phyloP scores from a whole-genome alignment of 2,329 filamentous ascomycete genomes.

The Lasiodiplodia sp. region DNA sequence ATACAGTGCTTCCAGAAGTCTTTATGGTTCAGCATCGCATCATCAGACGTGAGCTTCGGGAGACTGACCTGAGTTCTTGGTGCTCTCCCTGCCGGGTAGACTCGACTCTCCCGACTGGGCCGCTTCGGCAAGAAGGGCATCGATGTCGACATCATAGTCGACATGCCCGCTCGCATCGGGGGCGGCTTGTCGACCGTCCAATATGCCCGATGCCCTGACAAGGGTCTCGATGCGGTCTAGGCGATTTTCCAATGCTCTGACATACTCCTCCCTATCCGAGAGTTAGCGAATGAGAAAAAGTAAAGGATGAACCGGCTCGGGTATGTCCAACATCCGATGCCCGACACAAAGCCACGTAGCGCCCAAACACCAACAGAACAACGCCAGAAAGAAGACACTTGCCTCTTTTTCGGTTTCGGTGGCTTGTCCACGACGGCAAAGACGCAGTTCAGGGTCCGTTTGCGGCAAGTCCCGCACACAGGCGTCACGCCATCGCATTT shows the following conservation, averaged over 20 bases:
- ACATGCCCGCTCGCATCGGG: background rate
- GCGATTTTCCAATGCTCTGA: constrained; percentile 2
- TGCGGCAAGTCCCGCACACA: constrained; percentile 19
- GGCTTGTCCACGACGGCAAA: constrained; percentile 13
- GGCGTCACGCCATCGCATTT: constrained; percentile 21
- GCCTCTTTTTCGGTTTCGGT: constrained; percentile 6
- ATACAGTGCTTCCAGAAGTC: constrained; percentile 1
- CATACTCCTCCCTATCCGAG: constrained; percentile 8
- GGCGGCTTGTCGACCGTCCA: background rate
- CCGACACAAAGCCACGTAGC: background rate
- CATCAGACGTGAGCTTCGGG: background rate
- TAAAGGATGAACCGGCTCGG: background rate
- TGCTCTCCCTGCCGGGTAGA: background rate
- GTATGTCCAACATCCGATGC: background rate
- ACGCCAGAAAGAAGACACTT: background rate
- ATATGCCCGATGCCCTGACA: constrained; percentile 9
- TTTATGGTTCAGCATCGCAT: background rate
- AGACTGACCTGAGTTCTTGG: background rate
- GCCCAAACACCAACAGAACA: background rate
- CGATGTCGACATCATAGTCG: background rate
- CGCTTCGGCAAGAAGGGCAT: background rate
- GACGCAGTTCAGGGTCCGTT: constrained; percentile 11
- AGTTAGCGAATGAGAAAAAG: background rate
- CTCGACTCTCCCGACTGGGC: background rate
- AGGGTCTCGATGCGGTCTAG: constrained; percentile 12